These are phyloP conservation scores for Sugiyamaella sp. DNA, from an alignment of 1,139 yeast species.

Conservation along the genomic window DNA sequence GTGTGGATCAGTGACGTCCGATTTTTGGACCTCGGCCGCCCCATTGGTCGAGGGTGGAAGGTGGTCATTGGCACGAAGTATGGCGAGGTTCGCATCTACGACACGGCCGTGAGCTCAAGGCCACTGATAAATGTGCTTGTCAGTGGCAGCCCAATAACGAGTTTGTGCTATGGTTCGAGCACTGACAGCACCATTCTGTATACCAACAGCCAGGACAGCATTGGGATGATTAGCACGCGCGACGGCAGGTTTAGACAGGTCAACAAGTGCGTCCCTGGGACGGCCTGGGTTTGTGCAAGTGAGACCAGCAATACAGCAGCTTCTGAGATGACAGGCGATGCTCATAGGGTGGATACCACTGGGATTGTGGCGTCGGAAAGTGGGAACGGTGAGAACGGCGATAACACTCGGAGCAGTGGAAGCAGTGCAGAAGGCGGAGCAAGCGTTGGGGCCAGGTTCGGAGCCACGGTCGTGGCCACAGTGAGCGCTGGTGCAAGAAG, in stretches of 20 bases:
- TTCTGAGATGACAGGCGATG: not conserved
- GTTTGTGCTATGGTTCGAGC: constrained; percentile 28
- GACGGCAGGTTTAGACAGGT: constrained; percentile 29
- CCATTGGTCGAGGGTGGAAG: constrained; percentile 35
- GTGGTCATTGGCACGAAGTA: constrained; percentile 39
- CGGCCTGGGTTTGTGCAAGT: constrained; percentile 22
- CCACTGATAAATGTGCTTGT: constrained; percentile 39
- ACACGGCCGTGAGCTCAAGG: constrained; percentile 36
- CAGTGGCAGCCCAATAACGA: constrained; percentile 37
- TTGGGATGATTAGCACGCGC: constrained; percentile 32
- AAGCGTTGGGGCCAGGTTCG: too few relatives aligned
- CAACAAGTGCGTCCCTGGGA: constrained; percentile 35
- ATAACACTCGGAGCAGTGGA: too few relatives aligned
- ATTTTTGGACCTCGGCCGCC: constrained; percentile 38
- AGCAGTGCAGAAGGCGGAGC: too few relatives aligned
- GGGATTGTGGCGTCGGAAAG: constrained; percentile 15
- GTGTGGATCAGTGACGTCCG: constrained; percentile 42
- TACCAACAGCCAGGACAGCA: constrained; percentile 36
- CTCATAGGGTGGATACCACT: constrained; percentile 22
- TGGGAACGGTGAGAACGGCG: too few relatives aligned
- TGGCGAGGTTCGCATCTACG: constrained; percentile 42
- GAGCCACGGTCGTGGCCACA: too few relatives aligned
- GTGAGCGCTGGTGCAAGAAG: too few relatives aligned
- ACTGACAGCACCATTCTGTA: constrained; percentile 28
- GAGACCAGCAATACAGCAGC: not conserved